Evolutionary conservation across 345 rosid species (phyloP).

Genomic region (Corchorus olitorius): DNA sequence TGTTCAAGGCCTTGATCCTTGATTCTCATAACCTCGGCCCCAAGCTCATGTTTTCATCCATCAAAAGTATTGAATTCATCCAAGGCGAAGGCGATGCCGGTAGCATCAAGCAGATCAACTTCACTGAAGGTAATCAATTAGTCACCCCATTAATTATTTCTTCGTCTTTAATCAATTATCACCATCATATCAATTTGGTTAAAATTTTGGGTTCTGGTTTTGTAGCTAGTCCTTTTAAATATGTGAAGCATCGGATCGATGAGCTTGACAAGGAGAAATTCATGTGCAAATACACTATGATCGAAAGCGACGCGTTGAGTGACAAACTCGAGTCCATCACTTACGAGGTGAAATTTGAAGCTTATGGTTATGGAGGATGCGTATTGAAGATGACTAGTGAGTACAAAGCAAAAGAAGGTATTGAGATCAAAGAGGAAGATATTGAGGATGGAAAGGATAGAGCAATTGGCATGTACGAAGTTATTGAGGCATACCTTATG

Average conservation of each 20-base stretch:
- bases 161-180: no score
- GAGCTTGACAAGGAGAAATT: slow-evolving; percentile 30
- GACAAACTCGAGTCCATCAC: slow-evolving; percentile 28
- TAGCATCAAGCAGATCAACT: slow-evolving; percentile 43
- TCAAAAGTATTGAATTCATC: slow-evolving; percentile 36
- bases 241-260: slow-evolving; percentile 34
- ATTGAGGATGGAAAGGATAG: slow-evolving; percentile 40
- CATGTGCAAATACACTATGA: slow-evolving; percentile 28
- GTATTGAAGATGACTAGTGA: slow-evolving; percentile 39
- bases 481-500: slow-evolving; percentile 48
- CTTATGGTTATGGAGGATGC: slow-evolving; percentile 28
- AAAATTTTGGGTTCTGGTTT: not conserved
- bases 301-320: slow-evolving; percentile 26
- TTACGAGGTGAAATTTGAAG: slow-evolving; percentile 33
- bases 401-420: slow-evolving; percentile 35
- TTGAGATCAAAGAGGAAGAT: slow-evolving; percentile 36
- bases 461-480: slow-evolving; percentile 46
- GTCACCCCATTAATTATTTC: not conserved
- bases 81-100: slow-evolving; percentile 48
- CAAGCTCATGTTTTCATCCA: slow-evolving; percentile 46
- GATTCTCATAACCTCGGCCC: slow-evolving; percentile 46
- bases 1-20: slow-evolving; percentile 48
- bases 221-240: slow-evolving; percentile 23
- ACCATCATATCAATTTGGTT: not conserved
- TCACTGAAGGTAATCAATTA: slow-evolving; percentile 34